Evolutionary conservation across 2,329 filamentous ascomycete genomes (phyloP), one percentile per base, ranked within the genome.

Genomic region (Fusarium pseudonygamai): DNA sequence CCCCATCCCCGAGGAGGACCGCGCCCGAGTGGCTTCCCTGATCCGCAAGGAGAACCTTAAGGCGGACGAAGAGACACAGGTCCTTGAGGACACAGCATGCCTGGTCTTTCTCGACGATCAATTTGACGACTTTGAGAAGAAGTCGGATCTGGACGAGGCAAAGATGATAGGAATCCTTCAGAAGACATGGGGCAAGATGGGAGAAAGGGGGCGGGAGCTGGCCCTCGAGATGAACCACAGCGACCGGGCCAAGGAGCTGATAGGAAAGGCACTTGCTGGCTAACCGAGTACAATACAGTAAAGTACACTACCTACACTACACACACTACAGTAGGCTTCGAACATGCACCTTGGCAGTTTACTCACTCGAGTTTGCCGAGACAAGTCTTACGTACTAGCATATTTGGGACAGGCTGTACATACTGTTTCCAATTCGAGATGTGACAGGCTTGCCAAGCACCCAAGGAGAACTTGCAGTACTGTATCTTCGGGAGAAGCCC

Each of bases 21-120:
- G 90, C 12, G 86, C 85, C 63, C 85, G 91, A 39, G 89, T 96
- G 3, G 92, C 88, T 5, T 86, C 87, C n/a, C 83, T 96, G 81
- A 92, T 97, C 60, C 87, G 93, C 69, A 97, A 97, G 83, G 93
- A 96, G 80, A 90, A 91, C 62, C 83, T 97, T 75, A 87, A 86
- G 78, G 79, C 78, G 8, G 83, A 86, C 71, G 78, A 80, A 22
- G 92, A 94, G 80, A 91, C 92, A 61, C 93, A 96, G 84, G 87
- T 89, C 12, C 85, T 97, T 70, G 94, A 97, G 84, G 94, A 97
- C 83, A 93, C 94, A 50, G 94, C 94, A 7, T 97, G 94, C 79
- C 83, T 97, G 62, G 94, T 97, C 34, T 97, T 97, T 80, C 83
- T 97, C 73, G 94, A 96, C 79, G 93, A 96, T 79, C 93, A 96